Evolutionary conservation across 257 asterid genomes (phyloP), one percentile per base, ranked within the genome.

Genomic region (Solanum chilense): DNA sequence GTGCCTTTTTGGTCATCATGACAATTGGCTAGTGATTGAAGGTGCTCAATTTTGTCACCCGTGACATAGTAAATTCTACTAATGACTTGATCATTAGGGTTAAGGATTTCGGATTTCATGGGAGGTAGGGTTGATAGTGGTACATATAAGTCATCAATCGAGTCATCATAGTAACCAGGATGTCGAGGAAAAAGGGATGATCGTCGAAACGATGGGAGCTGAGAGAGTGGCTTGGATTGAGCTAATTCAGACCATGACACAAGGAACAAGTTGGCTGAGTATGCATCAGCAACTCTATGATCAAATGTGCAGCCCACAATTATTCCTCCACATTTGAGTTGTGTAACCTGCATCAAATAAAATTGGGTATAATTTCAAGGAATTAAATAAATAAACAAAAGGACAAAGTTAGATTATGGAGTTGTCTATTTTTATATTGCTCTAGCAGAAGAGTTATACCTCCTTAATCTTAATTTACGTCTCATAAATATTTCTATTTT

Each of bases 221-320:
- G 90, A n/a, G 96, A 87, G 0, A 88, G 85, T 3, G 91, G 92
- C 64, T 90, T 83, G 18, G 89, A 87, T 12, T 69, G 92, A 23
- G 98, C 93, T 88, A 84, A 86, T 88, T 96, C 94, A 12, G 94
- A 93, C 98, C 95, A 95, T 39, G 98, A 92, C 20, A 91, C 86
- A 58, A 94, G 89, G 70, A 96, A 95, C 95, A 95, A 91, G 89
- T 94, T 92, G 91, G 94, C 92, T 49, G 98, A 94, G 90, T 94
- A 91, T 82, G 96, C 99, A 86, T 96, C 98, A 4, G 94, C 94
- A 23, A 94, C 93, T 88, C 93, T 95, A 88, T 96, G 98, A 52
- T 93, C 90, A 70, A 93, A 93, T 13, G 94, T 89, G 91, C 94
- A 91, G 25, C 92, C 94, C 85, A 96, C 91, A 87, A 96, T 94